Percentiles rank a stretch among this genome's conserved stretches.
Conservation (phyloP, 805 yeast species). For the Kodamaea neixiangensis region DNA sequence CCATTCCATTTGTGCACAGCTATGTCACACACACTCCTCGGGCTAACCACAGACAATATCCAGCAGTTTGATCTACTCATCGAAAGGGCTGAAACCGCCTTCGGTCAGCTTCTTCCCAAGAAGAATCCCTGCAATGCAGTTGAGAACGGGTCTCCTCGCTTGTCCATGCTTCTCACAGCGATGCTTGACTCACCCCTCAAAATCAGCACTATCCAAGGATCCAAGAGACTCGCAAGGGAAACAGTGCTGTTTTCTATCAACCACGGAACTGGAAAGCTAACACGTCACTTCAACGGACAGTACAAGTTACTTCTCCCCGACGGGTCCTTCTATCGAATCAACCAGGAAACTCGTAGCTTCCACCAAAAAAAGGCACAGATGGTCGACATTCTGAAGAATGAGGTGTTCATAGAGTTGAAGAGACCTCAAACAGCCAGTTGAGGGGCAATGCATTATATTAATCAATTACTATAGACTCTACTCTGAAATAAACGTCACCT, state of each 20-base stretch:
- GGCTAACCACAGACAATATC: conserved; percentile 1
- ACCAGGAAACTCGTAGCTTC: neutral
- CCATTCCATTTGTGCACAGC: neutral
- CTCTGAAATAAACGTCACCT: conserved; percentile 74
- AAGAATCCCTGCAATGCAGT: neutral
- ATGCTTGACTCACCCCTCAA: neutral
- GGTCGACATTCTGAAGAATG: neutral
- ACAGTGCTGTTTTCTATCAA: neutral
- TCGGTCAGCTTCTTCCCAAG: neutral
- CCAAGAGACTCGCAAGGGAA: neutral
- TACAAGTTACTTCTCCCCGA: neutral
- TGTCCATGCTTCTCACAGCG: neutral
- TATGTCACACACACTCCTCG: neutral
- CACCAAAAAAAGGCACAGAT: neutral
- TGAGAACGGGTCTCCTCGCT: neutral
- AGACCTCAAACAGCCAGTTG: neutral
- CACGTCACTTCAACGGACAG: neutral
- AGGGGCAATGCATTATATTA: neutral
- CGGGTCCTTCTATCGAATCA: neutral
- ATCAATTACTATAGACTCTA: conserved; percentile 15
- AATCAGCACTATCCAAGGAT: neutral
- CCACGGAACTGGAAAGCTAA: neutral
- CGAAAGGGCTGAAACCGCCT: neutral
- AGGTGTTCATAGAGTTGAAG: neutral
- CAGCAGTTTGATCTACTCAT: neutral